Percentiles rank a stretch among this genome's conserved stretches.
phyloP scores from a whole-genome alignment of 495 filamentous ascomycete species.

The Poronia punctata region DNA sequence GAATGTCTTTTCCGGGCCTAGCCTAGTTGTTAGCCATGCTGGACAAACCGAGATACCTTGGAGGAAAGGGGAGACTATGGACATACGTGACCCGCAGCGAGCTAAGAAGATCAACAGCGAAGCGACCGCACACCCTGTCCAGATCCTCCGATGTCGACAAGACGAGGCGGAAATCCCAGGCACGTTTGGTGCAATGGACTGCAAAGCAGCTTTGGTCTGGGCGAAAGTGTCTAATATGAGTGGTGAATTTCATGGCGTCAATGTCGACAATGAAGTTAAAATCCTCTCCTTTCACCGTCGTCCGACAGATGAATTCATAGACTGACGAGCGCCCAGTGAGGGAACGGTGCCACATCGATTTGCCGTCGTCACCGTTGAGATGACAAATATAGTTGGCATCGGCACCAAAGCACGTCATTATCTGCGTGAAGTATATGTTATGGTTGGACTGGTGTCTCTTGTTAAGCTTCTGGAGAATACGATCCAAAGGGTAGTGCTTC shows the following conservation, averaged over 20 bases:
- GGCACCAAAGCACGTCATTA: slow-evolving; percentile 27
- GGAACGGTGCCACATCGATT: slow-evolving; percentile 5
- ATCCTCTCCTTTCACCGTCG: slow-evolving; percentile 6
- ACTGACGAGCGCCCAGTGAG: slow-evolving; percentile 20
- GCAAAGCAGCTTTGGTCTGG: slow-evolving; percentile 19
- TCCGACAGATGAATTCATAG: slow-evolving; percentile 48
- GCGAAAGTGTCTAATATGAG: slow-evolving; percentile 16
- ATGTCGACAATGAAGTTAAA: slow-evolving; percentile 42
- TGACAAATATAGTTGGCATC: slow-evolving; percentile 33
- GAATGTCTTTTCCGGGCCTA: slow-evolving; percentile 9
- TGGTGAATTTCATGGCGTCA: slow-evolving; percentile 29
- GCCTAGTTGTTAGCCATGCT: slow-evolving; percentile 4
- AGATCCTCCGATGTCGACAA: slow-evolving; percentile 16
- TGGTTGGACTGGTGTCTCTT: slow-evolving; percentile 5
- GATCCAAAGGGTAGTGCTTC: slow-evolving; percentile 13
- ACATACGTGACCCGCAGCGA: slow-evolving; percentile 34
- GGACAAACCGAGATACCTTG: too few relatives aligned
- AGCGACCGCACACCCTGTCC: slow-evolving; percentile 17
- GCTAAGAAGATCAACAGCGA: slow-evolving; percentile 25
- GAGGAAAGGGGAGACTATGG: too few relatives aligned
- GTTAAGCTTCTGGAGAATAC: slow-evolving; percentile 17
- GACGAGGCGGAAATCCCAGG: slow-evolving; percentile 38
- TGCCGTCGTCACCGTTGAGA: slow-evolving; percentile 12
- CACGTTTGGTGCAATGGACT: slow-evolving; percentile 34
- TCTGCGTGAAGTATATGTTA: slow-evolving; percentile 32